Evolutionary conservation across 257 asterid species (phyloP).

Genomic region (Osmanthus fragrans): DNA sequence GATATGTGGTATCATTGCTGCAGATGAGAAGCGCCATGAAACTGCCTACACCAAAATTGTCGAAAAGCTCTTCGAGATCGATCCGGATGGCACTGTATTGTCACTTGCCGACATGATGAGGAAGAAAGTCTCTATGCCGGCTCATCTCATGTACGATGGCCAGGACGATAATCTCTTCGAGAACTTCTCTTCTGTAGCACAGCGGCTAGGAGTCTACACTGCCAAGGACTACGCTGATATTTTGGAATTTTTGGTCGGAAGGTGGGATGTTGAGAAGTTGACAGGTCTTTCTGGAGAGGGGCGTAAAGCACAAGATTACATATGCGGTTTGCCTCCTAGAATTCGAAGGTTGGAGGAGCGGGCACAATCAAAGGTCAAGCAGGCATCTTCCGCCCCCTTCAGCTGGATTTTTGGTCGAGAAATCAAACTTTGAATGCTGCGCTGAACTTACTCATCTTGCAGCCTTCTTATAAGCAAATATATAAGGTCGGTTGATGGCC

Average conservation of each 20-base stretch:
- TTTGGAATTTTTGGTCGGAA: constrained; percentile 56
- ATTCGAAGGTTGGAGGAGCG: constrained; percentile 71
- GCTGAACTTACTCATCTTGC: neutral
- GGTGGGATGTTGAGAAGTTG: constrained; percentile 71
- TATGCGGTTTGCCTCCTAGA: constrained; percentile 61
- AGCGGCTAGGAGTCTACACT: constrained; percentile 69
- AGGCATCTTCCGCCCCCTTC: constrained; percentile 46
- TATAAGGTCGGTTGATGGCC: neutral
- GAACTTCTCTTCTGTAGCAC: constrained; percentile 66
- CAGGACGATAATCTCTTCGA: constrained; percentile 59
- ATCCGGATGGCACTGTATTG: constrained; percentile 58
- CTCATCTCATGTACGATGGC: constrained; percentile 78
- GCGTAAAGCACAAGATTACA: constrained; percentile 67
- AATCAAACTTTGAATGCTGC: constrained; percentile 37
- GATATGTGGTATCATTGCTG: constrained; percentile 71
- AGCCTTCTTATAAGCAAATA: neutral
- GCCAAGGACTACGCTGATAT: constrained; percentile 74
- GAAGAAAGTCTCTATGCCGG: constrained; percentile 77
- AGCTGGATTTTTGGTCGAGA: constrained; percentile 67
- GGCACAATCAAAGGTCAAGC: constrained; percentile 53
- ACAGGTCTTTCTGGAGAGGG: constrained; percentile 69
- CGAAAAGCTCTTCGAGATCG: constrained; percentile 74
- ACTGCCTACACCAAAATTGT: constrained; percentile 71
- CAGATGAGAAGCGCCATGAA: constrained; percentile 83
- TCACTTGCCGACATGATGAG: constrained; percentile 76